Evolutionary conservation across 345 rosid genomes (phyloP).

Genomic region (Brassica cretica): DNA sequence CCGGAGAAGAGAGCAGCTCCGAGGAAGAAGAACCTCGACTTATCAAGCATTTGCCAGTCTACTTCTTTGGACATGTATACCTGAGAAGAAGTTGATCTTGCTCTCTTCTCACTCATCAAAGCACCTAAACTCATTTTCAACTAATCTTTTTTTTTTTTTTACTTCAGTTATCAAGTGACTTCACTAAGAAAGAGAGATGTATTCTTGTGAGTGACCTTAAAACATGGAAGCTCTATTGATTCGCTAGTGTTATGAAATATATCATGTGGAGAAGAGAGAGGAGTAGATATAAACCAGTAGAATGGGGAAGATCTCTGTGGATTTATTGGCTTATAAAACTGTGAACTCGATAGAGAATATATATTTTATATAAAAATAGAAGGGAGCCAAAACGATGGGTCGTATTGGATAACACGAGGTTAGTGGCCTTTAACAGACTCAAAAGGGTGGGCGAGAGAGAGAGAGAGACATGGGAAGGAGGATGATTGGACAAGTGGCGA

Average conservation of each 20-base stretch:
- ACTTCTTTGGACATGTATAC: conserved; percentile 67
- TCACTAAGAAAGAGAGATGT: not conserved
- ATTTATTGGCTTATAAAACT: conserved; percentile 28
- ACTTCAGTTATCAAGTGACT: not conserved
- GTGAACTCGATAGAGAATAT: conserved; percentile 26
- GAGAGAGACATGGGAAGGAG: conserved; percentile 52
- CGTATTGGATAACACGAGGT: conserved; percentile 9
- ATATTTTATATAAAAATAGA: not conserved
- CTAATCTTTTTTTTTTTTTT: not conserved
- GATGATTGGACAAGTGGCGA: conserved; percentile 46
- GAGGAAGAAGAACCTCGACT: conserved; percentile 80
- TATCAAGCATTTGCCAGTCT: conserved; percentile 92
- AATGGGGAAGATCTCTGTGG: conserved; percentile 29
- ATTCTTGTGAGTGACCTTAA: conserved; percentile 9
- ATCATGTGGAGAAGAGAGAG: conserved; percentile 4
- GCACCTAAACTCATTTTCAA: conserved; percentile 54
- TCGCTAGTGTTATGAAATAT: not conserved
- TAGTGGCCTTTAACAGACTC: conserved; percentile 31
- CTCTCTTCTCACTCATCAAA: conserved; percentile 47
- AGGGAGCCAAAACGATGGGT: conserved; percentile 41
- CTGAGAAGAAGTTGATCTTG: conserved; percentile 46
- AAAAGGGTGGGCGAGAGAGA: conserved; percentile 8
- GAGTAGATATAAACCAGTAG: conserved; percentile 15
- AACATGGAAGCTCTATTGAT: conserved; percentile 7
- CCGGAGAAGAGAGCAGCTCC: conserved; percentile 94